phyloP scores from a whole-genome alignment of 768 basidiomycete species.

The Amanita molliuscula region DNA sequence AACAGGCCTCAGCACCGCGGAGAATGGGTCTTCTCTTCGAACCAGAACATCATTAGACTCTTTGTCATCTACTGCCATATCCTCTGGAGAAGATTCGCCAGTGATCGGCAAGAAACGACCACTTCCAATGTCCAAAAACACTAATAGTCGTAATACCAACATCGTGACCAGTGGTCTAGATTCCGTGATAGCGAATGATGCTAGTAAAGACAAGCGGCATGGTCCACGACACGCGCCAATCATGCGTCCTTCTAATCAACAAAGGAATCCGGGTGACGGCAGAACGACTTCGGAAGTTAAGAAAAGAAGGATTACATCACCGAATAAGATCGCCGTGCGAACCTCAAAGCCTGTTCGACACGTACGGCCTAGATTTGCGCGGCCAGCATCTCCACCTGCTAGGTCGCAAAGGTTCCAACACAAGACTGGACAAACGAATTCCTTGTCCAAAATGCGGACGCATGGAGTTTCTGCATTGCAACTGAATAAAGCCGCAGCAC shows the following conservation, averaged over 20 bases:
- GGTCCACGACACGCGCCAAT: slow-evolving; percentile 1
- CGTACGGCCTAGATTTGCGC: slow-evolving; percentile 11
- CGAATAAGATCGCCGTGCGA: slow-evolving; percentile 8
- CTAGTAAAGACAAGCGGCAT: not conserved
- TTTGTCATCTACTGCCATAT: slow-evolving; percentile 20
- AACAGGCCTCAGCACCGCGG: slow-evolving; percentile 28
- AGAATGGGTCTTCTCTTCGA: slow-evolving; percentile 26
- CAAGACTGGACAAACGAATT: not conserved
- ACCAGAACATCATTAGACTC: slow-evolving; percentile 34
- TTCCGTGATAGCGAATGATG: not conserved
- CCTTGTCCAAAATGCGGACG: not conserved
- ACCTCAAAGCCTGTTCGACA: slow-evolving; percentile 11
- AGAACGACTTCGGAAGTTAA: slow-evolving; percentile 17
- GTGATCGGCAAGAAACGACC: slow-evolving; percentile 33
- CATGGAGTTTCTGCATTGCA: not conserved
- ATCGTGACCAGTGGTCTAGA: not conserved
- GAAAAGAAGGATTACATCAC: slow-evolving; percentile 20
- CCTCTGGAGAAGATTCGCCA: slow-evolving; percentile 21
- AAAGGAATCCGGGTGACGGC: not conserved
- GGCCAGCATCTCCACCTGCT: slow-evolving; percentile 3
- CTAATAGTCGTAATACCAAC: slow-evolving; percentile 9
- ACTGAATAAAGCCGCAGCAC: not conserved
- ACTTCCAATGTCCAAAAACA: slow-evolving; percentile 15
- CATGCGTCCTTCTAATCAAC: not conserved
- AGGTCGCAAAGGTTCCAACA: not conserved